Conservation (phyloP, 345 rosid species). For the Pugionium cornutum region DNA sequence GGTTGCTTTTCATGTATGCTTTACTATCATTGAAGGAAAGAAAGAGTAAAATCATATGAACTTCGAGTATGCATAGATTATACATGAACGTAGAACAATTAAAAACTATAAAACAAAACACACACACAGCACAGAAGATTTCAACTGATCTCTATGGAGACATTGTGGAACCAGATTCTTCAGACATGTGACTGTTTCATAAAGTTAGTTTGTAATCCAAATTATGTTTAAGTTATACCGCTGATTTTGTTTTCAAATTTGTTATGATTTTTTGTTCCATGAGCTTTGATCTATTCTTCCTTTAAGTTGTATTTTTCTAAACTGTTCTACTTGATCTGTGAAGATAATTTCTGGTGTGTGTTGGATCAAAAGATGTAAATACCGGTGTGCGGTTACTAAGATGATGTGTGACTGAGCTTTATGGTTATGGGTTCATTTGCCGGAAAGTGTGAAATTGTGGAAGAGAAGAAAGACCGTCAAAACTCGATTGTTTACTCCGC, state of each 20-base stretch:
- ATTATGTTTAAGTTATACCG: not conserved
- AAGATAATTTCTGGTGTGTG: slow-evolving; percentile 22
- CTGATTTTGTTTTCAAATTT: not conserved
- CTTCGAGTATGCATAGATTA: not conserved
- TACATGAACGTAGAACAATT: not conserved
- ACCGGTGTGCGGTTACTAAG: slow-evolving; percentile 19
- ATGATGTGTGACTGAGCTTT: slow-evolving; percentile 30
- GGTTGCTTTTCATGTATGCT: slow-evolving; percentile 1
- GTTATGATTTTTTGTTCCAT: slow-evolving; percentile 10
- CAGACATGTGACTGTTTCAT: not conserved
- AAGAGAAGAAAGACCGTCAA: slow-evolving; percentile 61
- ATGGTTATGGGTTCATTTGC: slow-evolving; percentile 76
- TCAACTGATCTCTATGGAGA: too few species aligned
- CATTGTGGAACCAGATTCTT: not conserved
- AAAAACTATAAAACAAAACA: not conserved
- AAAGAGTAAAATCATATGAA: not conserved
- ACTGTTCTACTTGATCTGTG: not conserved
- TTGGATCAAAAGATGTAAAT: slow-evolving; percentile 25
- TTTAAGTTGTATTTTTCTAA: not conserved
- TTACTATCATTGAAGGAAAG: not conserved
- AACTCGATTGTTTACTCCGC: slow-evolving; percentile 42
- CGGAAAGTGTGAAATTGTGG: slow-evolving; percentile 79
- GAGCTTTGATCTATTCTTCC: not conserved
- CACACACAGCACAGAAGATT: not conserved
- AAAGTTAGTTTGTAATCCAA: not conserved